Conservation (phyloP, 371 early-diverging fungal genomes). For the Enteropsectra breve region DNA sequence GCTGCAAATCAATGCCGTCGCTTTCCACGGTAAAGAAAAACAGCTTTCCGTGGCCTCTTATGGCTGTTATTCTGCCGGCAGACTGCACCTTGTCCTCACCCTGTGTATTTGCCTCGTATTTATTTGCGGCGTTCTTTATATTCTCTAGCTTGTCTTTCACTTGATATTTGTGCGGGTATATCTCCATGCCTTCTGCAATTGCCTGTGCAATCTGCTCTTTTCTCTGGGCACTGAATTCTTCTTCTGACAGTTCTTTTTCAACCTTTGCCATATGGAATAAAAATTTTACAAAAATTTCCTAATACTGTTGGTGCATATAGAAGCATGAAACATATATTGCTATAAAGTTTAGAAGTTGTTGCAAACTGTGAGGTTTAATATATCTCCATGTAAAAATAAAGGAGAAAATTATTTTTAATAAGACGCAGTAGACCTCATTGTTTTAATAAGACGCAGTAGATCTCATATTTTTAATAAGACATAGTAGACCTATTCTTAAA, state of each 20-base stretch:
- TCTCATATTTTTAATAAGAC: too few relatives aligned
- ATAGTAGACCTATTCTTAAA: too few relatives aligned
- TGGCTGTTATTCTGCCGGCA: slow-evolving; percentile 48
- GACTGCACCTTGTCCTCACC: slow-evolving; percentile 28
- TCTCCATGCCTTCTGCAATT: slow-evolving; percentile 11
- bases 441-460: too few relatives aligned
- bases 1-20: slow-evolving; percentile 28
- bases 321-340: too few relatives aligned
- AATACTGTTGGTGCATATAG: too few relatives aligned
- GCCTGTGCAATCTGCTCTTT: slow-evolving; percentile 13
- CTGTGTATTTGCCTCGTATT: slow-evolving; percentile 8
- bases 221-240: slow-evolving; percentile 47
- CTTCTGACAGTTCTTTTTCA: slow-evolving; percentile 15
- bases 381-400: too few relatives aligned
- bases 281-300: background rate
- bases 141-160: slow-evolving; percentile 41
- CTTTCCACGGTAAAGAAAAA: slow-evolving; percentile 35
- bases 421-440: too few relatives aligned
- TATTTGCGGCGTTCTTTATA: slow-evolving; percentile 8
- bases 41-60: slow-evolving; percentile 34
- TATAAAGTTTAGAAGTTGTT: too few relatives aligned
- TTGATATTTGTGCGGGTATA: slow-evolving; percentile 55
- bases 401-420: too few relatives aligned
- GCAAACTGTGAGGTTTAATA: too few relatives aligned
- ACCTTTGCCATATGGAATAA: slow-evolving; percentile 23